Conservation (phyloP, 495 filamentous ascomycete species). For the Elaphomyces granulatus region DNA sequence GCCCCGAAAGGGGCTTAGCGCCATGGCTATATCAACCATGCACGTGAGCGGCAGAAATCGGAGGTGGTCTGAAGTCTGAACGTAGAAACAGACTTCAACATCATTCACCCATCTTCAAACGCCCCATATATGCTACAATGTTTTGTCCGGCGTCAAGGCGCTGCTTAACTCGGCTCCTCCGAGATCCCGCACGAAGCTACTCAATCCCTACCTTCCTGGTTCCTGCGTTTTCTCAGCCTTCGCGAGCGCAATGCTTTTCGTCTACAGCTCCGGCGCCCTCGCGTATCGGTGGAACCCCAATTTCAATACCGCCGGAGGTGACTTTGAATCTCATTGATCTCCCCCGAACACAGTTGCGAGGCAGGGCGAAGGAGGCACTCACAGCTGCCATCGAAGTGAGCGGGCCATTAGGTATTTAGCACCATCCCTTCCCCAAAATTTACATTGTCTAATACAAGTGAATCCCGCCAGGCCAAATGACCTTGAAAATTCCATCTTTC, state of each 20-base stretch:
- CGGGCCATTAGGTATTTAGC: constrained; percentile 62
- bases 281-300: constrained; percentile 67
- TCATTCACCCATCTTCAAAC: too few relatives aligned
- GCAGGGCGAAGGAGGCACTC: constrained; percentile 37
- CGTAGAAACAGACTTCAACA: too few relatives aligned
- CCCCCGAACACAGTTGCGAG: constrained; percentile 34
- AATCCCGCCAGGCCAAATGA: constrained; percentile 52
- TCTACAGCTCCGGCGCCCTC: constrained; percentile 49
- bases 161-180: constrained; percentile 30
- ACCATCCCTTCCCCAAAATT: too few relatives aligned
- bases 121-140: too few relatives aligned
- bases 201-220: constrained; percentile 57
- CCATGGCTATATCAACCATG: too few relatives aligned
- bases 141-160: constrained; percentile 8
- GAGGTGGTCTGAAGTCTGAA: too few relatives aligned
- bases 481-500: constrained; percentile 56
- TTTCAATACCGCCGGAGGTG: constrained; percentile 76
- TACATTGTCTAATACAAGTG: too few relatives aligned
- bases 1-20: too few relatives aligned
- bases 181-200: constrained; percentile 18
- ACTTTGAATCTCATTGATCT: constrained; percentile 49
- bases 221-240: constrained; percentile 47
- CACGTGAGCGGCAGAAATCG: too few relatives aligned
- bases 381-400: constrained; percentile 48
- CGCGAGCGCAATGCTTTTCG: constrained; percentile 51